Evolutionary conservation across 2,329 filamentous ascomycete species (phyloP).

Genomic region (Achaetomium macrosporum): DNA sequence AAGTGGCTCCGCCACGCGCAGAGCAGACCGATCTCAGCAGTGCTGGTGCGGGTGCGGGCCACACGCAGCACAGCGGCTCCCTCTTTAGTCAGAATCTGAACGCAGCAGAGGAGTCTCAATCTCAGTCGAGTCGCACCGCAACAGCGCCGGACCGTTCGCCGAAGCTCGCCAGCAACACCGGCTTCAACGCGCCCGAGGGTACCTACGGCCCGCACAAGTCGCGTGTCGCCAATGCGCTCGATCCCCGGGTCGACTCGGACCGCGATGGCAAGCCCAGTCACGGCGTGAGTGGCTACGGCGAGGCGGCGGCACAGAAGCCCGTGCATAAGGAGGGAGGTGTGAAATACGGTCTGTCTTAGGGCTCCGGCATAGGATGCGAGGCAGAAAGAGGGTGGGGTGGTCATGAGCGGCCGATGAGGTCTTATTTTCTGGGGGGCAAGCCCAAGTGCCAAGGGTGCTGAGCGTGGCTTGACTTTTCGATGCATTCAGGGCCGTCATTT

Average conservation of each 20-base stretch:
- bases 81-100: background rate
- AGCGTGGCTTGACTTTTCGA: background rate
- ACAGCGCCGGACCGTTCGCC: background rate
- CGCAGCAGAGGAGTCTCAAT: background rate
- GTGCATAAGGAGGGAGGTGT: constrained; percentile 4
- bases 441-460: too few species aligned
- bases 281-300: constrained; percentile 3
- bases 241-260: constrained; percentile 9
- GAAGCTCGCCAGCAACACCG: constrained; percentile 3
- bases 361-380: background rate
- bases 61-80: background rate
- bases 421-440: background rate
- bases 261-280: background rate
- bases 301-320: constrained; percentile 6
- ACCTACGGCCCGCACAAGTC: constrained; percentile 14
- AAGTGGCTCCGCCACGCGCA: background rate
- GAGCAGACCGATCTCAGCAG: constrained; percentile 10
- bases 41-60: background rate
- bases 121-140: background rate
- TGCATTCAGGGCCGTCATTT: too few species aligned
- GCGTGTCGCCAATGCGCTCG: constrained; percentile 12
- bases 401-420: too few species aligned
- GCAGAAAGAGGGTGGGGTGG: background rate
- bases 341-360: constrained; percentile 12
- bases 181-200: constrained; percentile 9